These are phyloP conservation scores for Alternaria tenuissima DNA, from an alignment of 2,329 filamentous ascomycete genomes.

Conservation along the genomic window DNA sequence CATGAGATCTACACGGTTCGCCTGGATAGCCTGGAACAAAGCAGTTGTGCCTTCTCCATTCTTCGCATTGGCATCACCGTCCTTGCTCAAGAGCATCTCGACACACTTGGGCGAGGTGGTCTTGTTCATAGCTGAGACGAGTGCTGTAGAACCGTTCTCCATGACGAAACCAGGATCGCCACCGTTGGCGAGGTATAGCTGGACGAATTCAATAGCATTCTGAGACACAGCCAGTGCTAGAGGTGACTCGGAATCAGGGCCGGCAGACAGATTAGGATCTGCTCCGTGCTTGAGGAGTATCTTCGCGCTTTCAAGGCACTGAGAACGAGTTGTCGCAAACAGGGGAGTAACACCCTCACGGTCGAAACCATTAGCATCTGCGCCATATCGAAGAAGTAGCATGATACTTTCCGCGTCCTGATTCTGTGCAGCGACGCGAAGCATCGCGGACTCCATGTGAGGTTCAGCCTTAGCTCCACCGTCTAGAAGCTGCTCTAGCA, in stretches of 20 bases:
- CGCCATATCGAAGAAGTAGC: constrained; percentile 40
- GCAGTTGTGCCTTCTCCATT: constrained; percentile 69
- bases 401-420: constrained; percentile 41
- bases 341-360: constrained; percentile 42
- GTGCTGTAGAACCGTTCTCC: constrained; percentile 66
- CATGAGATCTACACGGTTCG: constrained; percentile 65
- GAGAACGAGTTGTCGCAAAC: constrained; percentile 36
- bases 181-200: constrained; percentile 69
- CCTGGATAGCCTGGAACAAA: constrained; percentile 68
- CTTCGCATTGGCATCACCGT: constrained; percentile 66
- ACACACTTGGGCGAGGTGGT: constrained; percentile 63
- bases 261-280: constrained; percentile 36
- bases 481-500: constrained; percentile 49
- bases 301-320: constrained; percentile 57
- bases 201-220: constrained; percentile 65
- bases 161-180: constrained; percentile 65
- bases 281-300: constrained; percentile 40
- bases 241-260: constrained; percentile 63
- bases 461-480: constrained; percentile 42
- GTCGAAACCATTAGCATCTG: constrained; percentile 43
- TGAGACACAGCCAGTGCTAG: constrained; percentile 61
- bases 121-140: constrained; percentile 68
- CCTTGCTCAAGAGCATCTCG: constrained; percentile 67
- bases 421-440: constrained; percentile 41
- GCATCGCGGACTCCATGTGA: constrained; percentile 42